Evolutionary conservation across 148 eudicot genomes (phyloP).

Genomic region (Spergularia bocconei): DNA sequence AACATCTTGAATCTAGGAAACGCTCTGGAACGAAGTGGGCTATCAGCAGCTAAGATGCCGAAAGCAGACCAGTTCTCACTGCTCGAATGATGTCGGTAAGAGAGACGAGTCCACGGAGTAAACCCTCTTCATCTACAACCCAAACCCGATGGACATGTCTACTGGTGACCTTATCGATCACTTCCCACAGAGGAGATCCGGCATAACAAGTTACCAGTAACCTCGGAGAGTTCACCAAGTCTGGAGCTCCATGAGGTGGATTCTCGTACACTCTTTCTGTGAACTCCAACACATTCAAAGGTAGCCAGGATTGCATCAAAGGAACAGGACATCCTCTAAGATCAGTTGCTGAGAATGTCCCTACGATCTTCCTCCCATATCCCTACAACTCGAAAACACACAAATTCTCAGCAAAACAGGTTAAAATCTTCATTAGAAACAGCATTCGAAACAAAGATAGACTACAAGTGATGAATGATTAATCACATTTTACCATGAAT

Average conservation of each 20-base stretch:
- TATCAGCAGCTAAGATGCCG: conserved; percentile 23
- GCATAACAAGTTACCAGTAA: conserved; percentile 48
- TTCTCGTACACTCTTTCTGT: conserved; percentile 37
- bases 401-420: background rate
- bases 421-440: background rate
- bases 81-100: conserved; percentile 74
- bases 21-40: background rate
- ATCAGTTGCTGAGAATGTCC: conserved; percentile 85
- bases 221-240: conserved; percentile 47
- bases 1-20: background rate
- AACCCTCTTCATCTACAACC: conserved; percentile 51
- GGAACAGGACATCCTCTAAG: conserved; percentile 67
- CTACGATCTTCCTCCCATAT: conserved; percentile 55
- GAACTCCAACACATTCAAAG: conserved; percentile 49
- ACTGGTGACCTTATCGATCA: conserved; percentile 49
- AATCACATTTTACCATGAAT: too few species aligned
- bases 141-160: conserved; percentile 83
- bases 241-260: conserved; percentile 37
- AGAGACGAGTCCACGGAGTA: conserved; percentile 66
- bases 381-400: conserved; percentile 43
- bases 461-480: too few species aligned
- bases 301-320: conserved; percentile 53
- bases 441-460: too few species aligned
- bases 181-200: conserved; percentile 50
- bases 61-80: conserved; percentile 45